phyloP scores from a whole-genome alignment of 106 monocot species.

The Phalaenopsis equestris region DNA sequence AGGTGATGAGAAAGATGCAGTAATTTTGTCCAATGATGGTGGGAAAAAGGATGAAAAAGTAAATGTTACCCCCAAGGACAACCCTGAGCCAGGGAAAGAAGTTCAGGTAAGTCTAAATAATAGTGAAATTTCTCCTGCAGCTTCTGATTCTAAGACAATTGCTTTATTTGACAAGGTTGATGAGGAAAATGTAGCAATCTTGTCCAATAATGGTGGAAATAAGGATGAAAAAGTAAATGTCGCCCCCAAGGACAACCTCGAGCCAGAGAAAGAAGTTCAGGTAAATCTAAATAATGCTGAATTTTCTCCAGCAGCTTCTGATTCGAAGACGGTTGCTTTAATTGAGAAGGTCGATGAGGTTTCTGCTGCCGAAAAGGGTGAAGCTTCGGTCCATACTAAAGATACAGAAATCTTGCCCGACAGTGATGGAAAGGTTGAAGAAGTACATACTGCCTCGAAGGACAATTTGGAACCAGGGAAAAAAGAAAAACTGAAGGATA shows the following conservation, averaged over 20 bases:
- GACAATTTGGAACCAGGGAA: background rate
- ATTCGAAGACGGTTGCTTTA: background rate
- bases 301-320: background rate
- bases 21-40: background rate
- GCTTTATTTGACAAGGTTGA: background rate
- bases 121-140: background rate
- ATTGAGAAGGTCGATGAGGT: background rate
- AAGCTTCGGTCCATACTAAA: background rate
- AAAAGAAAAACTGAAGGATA: background rate
- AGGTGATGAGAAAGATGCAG: background rate
- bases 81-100: background rate
- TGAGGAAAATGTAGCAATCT: background rate
- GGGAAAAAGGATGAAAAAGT: background rate
- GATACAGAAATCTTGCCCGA: background rate
- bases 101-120: background rate
- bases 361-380: background rate
- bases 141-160: background rate
- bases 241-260: background rate
- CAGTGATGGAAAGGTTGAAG: background rate
- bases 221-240: background rate
- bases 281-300: background rate
- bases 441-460: background rate
- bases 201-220: background rate
- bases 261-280: background rate
- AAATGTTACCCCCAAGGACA: background rate